Conservation (phyloP, 495 filamentous ascomycete species). For the Lasiosphaeria ovina region DNA sequence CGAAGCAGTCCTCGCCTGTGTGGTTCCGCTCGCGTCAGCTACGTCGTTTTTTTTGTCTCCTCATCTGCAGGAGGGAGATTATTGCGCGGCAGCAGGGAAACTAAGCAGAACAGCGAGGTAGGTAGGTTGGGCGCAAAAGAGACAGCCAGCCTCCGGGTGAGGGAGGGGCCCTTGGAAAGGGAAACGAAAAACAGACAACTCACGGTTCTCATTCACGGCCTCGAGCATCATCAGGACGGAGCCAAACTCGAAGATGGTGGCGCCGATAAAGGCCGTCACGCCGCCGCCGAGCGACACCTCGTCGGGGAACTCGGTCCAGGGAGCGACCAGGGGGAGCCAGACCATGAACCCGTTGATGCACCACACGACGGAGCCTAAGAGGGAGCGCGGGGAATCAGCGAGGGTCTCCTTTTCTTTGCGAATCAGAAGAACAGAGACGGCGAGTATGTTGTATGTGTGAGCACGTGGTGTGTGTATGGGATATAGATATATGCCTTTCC, state of each 20-base stretch:
- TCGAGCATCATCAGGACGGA: constrained; percentile 65
- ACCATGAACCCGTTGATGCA: constrained; percentile 68
- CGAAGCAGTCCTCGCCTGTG: constrained; percentile 58
- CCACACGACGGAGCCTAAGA: constrained; percentile 55
- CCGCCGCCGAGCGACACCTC: constrained; percentile 56
- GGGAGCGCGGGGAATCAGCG: no score
- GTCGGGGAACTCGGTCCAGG: constrained; percentile 51
- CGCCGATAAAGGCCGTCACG: constrained; percentile 66
- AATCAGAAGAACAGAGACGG: no score
- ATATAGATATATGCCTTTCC: no score
- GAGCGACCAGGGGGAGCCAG: constrained; percentile 58
- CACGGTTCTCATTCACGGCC: constrained; percentile 63
- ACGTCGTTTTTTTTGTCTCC: neutral
- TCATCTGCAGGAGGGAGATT: neutral
- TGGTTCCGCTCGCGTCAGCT: neutral
- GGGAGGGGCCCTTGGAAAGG: neutral
- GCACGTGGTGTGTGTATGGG: no score
- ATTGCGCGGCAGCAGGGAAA: no score
- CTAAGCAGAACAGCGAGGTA: no score
- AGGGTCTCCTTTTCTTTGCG: no score
- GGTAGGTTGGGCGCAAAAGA: neutral
- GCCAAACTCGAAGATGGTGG: constrained; percentile 66
- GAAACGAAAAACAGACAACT: constrained; percentile 4
- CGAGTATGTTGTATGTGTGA: no score
- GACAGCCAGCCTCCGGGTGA: neutral